Evolutionary conservation across 768 basidiomycete species (phyloP), one percentile per base, ranked within the genome.

Genomic region (Suillus paluster): DNA sequence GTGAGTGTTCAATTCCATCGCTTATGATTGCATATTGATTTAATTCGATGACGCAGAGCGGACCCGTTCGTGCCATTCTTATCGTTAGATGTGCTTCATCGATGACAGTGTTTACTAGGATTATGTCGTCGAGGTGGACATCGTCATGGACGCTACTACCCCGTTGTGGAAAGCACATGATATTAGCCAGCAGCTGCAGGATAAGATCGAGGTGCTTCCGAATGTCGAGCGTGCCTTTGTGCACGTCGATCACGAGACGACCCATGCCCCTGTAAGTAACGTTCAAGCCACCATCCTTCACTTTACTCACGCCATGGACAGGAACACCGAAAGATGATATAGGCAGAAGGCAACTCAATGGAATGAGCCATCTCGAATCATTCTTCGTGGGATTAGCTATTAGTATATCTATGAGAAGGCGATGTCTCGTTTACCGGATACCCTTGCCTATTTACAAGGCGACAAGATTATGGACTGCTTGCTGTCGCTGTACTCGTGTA

Each of bases 91-190:
- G 42, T 39, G 9, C 5, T 12, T 12, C 1, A 14, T 38, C 33
- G 25, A 19, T 66, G 15, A 67, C 60, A 39, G 17, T 36, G 42
- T 21, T 46, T 34, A 5, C 57, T 68, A 91, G 89, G 85, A 94
- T 62, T 97, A 95, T 71, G 92, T 95, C 71, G 95, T 98, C 49
- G 97, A 99, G 75, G 83, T 99, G 15, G 97, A 99, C 73, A 85
- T 98, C 50, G 96, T 98, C 46, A 92, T 98, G 90, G 84, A 89
- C 63, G 90, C 89, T 11, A 86, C 86, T 61, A 97, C 95, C 27
- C 93, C 95, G 0, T 79, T 99, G 1, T 93, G 90, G 88, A 89
- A 88, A 73, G 92, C 94, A 21, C 93, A 95, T 71, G 93, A 95
- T 72, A 70, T 93, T 62, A 90, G 90, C 67, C 92, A 95, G 74